Conservation (phyloP, 1,284 basidiomycete genomes). For the Phellopilus nigrolimitatus region DNA sequence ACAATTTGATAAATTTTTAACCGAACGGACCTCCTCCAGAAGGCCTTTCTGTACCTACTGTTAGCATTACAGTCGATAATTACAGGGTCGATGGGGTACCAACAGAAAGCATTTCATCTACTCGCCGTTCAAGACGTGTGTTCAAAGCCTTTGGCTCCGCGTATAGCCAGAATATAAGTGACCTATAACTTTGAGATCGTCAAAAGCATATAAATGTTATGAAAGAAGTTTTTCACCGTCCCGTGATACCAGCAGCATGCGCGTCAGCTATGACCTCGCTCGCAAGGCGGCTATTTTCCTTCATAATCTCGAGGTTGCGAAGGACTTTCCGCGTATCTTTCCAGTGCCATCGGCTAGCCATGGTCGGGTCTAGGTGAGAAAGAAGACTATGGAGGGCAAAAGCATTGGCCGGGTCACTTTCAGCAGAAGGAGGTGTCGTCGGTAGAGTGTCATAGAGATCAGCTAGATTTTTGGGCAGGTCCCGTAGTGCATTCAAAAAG, state of each 20-base stretch:
- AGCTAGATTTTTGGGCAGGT: slow-evolving; percentile 44
- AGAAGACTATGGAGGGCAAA: slow-evolving; percentile 67
- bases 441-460: slow-evolving; percentile 53
- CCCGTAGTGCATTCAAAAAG: slow-evolving; percentile 35
- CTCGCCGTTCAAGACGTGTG: slow-evolving; percentile 69
- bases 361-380: slow-evolving; percentile 63
- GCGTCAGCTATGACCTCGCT: slow-evolving; percentile 71
- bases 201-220: not conserved
- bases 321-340: slow-evolving; percentile 87
- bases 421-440: slow-evolving; percentile 45
- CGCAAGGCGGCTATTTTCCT: slow-evolving; percentile 61
- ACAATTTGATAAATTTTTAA: slow-evolving; percentile 37
- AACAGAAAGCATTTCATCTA: slow-evolving; percentile 78
- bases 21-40: slow-evolving; percentile 70
- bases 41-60: slow-evolving; percentile 62
- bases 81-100: slow-evolving; percentile 43
- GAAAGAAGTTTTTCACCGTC: slow-evolving; percentile 40
- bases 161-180: slow-evolving; percentile 91
- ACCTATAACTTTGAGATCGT: slow-evolving; percentile 60
- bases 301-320: slow-evolving; percentile 76
- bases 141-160: slow-evolving; percentile 65
- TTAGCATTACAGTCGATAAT: slow-evolving; percentile 7
- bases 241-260: slow-evolving; percentile 39
- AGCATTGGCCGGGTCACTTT: slow-evolving; percentile 48
- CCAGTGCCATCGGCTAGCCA: slow-evolving; percentile 93